Percentiles rank a stretch among this genome's conserved stretches.
These are phyloP conservation scores for Glebionis coronaria DNA, from an alignment of 129 eudicot genomes.

Conservation along the genomic window DNA sequence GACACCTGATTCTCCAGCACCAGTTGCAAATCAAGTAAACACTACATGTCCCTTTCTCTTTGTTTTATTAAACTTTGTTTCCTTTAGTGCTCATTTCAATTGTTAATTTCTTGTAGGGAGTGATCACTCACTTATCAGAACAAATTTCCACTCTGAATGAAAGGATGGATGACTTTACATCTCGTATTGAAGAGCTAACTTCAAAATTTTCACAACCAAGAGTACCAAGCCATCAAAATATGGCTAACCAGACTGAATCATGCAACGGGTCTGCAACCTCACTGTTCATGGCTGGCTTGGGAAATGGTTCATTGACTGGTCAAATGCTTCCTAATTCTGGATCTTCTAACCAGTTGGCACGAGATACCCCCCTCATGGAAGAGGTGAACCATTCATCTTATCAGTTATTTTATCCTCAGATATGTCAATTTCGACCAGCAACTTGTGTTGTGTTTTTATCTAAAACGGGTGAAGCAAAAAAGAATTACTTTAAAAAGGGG, in stretches of 20 bases:
- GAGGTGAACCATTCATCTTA: conserved; percentile 47
- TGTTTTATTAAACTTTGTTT: not conserved
- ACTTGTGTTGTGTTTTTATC: too few species aligned
- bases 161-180: conserved; percentile 94
- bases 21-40: conserved; percentile 65
- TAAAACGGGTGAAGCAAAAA: too few species aligned
- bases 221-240: conserved; percentile 74
- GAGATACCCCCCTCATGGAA: conserved; percentile 78
- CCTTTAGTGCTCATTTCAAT: not conserved
- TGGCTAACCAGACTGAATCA: conserved; percentile 73
- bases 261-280: conserved; percentile 70
- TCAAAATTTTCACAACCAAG: conserved; percentile 47
- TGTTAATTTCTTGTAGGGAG: conserved; percentile 43
- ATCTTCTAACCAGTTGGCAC: conserved; percentile 77
- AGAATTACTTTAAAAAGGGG: too few species aligned
- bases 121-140: conserved; percentile 73
- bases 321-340: conserved; percentile 54
- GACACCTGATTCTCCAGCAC: conserved; percentile 75
- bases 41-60: not conserved
- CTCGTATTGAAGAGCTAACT: conserved; percentile 85
- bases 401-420: conserved; percentile 10
- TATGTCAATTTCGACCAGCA: not conserved
- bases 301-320: conserved; percentile 57
- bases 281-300: conserved; percentile 55
- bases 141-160: conserved; percentile 89